Evolutionary conservation across 805 yeast genomes (phyloP), one percentile per base, ranked within the genome.

Genomic region (Myxozyma monticola): DNA sequence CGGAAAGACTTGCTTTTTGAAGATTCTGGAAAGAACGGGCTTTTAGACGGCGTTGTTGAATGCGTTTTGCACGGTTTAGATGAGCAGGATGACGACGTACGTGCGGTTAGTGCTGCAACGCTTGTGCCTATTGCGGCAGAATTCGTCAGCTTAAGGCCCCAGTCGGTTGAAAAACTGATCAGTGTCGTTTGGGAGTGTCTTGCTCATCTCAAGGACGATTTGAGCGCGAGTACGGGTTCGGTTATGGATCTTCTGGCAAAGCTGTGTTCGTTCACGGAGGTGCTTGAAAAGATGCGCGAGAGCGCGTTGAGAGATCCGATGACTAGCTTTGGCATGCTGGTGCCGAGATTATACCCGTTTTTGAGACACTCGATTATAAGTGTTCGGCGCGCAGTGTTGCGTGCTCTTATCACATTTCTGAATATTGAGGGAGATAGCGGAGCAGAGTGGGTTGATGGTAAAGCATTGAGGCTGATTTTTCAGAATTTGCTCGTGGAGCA

Each of bases 71-170:
- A 86, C 68, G 96, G 97, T 2, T 71, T 93, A 41, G 69, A 72
- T 45, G 79, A 76, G 54, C 76, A 81, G 47, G 95, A 89, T 61
- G 98, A 90, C 67, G 99, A 93, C 66, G 98, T 93, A 22, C 97
- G 95, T 67, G 89, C 96, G 7, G 96, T 91, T 39, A 89, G 96
- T 21, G 98, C 99, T 0, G 85, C 96, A 2, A 88, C 96, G 0
- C 71, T 93, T 45, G 76, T 91, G 0, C 99, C 99, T 2, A 87
- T 93, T 40, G 89, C 96, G 1, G 74, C 77, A n/a, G 87, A 88
- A 57, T 88, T 91, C 66, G 90, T 90, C n/a, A 72, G 76, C 33
- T 70, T 84, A 37, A 78, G 83, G 45, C 71, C 76, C 17, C 62
- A 65, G 3, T 70, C 75, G 1, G 73, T 82, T 30, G 74, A 73